Evolutionary conservation across 768 basidiomycete genomes (phyloP), one percentile per base, ranked within the genome.

Genomic region (Hygrophoropsis aurantiaca): DNA sequence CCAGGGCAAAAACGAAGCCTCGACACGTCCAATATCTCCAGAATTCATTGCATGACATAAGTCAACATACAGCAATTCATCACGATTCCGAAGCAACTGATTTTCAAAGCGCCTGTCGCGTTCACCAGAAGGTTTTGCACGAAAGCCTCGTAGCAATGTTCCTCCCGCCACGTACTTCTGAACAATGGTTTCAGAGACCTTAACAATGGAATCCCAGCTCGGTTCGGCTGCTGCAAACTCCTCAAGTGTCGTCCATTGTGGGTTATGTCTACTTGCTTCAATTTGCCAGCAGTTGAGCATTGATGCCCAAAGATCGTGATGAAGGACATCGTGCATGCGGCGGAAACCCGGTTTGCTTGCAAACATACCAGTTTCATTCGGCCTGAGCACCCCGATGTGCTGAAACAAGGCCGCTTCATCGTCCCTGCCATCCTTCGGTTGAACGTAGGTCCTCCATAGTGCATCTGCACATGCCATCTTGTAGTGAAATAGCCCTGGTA

Each of bases 1-100:
- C 66, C 68, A 71, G 0, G 51, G 49, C 11, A 54, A 10, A 26
- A 69, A 55, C 3, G 51, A 44, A 1, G 51, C 32, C 48, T 68
- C 65, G 2, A 71, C 54, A 3, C 61, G 52, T 0, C 69, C 69
- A 40, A 72, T 65, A 41, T 69, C 69, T 1, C 61, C 58, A n/a
- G 40, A 9, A 23, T 62, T 61, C 58, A 62, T 58, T 1, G 66
- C 56, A 40, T 65, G 49, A 1, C 52, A 49, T 3, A 68, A 23
- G 42, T 69, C 68, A 30, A 61, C 54, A 39, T 72, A 73, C 1
- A 67, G 58, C 5, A 69, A 47, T 9, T 50, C 27, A 37, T 69
- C 55, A 7, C 52, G 21, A 13, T 64, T 50, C 8, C 37, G 44
- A 2, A 66, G 40, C 18, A 49, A 11, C 0, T 44, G 35, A 37